Evolutionary conservation across 306 rosid species (phyloP), one percentile per base, ranked within the genome.

Genomic region (Quercus parvula): DNA sequence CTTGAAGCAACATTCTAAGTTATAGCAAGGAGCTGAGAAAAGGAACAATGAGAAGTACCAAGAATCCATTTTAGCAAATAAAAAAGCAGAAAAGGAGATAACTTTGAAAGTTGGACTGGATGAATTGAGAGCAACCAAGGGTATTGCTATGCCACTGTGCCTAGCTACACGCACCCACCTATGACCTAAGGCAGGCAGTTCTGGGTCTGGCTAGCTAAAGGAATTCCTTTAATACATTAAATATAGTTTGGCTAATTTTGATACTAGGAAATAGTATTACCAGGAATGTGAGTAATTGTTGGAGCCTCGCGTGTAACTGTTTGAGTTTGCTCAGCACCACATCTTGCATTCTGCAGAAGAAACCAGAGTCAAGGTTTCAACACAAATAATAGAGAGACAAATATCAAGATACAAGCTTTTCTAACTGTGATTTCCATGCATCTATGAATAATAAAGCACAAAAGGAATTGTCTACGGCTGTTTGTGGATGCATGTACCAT

Each of bases 241-340:
- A 49, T 49, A 3, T 61, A 25, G 67, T 25, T 61, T 61, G 25
- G 5, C 67, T 18, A 14, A 14, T 61, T 61, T 61, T 25, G 7
- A 22, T 61, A 22, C 20, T 33, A 15, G 6, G 38, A 20, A 22
- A 62, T 44, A 80, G 78, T 75, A 67, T 87, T 91, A 95, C 99
- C 96, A 41, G 98, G 97, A 85, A 93, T 22, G 79, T 90, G 93
- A 76, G 99, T 96, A 24, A 96, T 96, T 70, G 99, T 96, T 28
- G 99, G 99, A 79, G 99, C 91, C 80, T 96, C 82, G 24, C 92
- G 94, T 9, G 90, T 85, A 68, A 96, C 88, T 2, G 98, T 96
- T 79, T 93, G 97, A 19, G 99, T 93, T 90, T 96, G 99, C 87
- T 90, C 97, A 1, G 98, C 93, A 31, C 83, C 82, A 61, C 96